These are phyloP conservation scores for Climacium dendroides DNA, from an alignment of 225 moss, liverwort and hornwort species.

Conservation along the genomic window DNA sequence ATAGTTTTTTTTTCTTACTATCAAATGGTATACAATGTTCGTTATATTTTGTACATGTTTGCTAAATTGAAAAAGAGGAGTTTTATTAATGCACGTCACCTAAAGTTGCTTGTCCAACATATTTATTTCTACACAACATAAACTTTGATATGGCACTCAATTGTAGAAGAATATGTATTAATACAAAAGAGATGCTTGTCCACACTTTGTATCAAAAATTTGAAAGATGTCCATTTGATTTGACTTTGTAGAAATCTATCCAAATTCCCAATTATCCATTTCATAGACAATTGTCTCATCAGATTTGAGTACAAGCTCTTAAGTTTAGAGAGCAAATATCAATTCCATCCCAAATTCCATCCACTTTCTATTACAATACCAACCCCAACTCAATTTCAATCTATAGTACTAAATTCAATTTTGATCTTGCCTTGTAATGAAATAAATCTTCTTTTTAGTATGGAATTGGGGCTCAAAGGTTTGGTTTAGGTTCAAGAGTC, in stretches of 20 bases:
- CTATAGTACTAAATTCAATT: background rate
- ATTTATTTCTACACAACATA: background rate
- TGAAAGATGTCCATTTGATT: background rate
- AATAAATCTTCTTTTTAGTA: background rate
- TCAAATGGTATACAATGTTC: background rate
- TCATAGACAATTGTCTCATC: background rate
- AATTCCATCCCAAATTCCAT: background rate
- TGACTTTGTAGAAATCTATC: background rate
- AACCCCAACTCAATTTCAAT: background rate
- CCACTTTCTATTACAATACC: background rate
- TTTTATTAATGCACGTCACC: background rate
- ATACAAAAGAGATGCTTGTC: background rate
- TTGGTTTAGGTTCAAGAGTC: background rate
- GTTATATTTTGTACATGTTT: background rate
- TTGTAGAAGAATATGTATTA: background rate
- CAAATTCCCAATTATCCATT: background rate
- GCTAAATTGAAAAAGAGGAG: background rate
- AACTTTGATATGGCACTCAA: fast-evolving
- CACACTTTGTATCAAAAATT: background rate
- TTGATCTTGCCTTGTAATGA: background rate
- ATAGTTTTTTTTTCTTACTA: background rate
- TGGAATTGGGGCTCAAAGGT: background rate
- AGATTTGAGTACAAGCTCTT: background rate
- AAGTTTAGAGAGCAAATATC: background rate
- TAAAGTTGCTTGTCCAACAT: background rate